Percentiles rank a stretch among this genome's conserved stretches.
These are phyloP conservation scores for Dioszegia aurantiaca DNA, from an alignment of 768 basidiomycete genomes.

Conservation along the genomic window DNA sequence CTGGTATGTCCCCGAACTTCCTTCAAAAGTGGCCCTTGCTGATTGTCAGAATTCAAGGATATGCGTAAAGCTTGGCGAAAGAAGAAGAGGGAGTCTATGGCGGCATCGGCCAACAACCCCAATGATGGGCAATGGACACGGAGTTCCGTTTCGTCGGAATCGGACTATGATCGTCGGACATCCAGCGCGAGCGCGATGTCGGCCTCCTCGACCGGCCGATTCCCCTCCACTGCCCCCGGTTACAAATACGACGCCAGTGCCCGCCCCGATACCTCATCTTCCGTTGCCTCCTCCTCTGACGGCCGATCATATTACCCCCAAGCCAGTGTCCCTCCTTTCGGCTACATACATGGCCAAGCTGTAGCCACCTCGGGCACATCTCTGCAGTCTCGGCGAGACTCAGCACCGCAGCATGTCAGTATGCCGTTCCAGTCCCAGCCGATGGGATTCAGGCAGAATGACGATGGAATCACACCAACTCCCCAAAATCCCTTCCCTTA, in stretches of 20 bases:
- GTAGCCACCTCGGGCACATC: background rate
- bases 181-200: slow-evolving; percentile 29
- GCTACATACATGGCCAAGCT: slow-evolving; percentile 8
- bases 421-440: slow-evolving; percentile 22
- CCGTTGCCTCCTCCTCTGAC: slow-evolving; percentile 33
- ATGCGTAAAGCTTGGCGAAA: slow-evolving; percentile 94
- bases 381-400: slow-evolving; percentile 17
- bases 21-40: slow-evolving; percentile 3
- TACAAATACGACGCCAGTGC: slow-evolving; percentile 16
- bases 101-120: slow-evolving; percentile 10
- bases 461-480: slow-evolving; percentile 40
- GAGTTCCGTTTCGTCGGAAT: slow-evolving; percentile 6
- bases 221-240: background rate
- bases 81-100: slow-evolving; percentile 71
- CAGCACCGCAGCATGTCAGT: slow-evolving; percentile 29
- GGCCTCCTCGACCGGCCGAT: slow-evolving; percentile 14
- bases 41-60: slow-evolving; percentile 85
- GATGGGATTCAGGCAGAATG: slow-evolving; percentile 22
- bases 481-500: slow-evolving; percentile 35
- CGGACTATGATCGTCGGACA: slow-evolving; percentile 35
- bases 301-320: slow-evolving; percentile 20
- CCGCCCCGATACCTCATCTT: slow-evolving; percentile 18
- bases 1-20: slow-evolving; percentile 61
- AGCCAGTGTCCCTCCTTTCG: slow-evolving; percentile 9
- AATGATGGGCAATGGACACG: slow-evolving; percentile 11